These are phyloP conservation scores for Yarrowia deformans DNA, from an alignment of 805 yeast genomes.

Conservation along the genomic window DNA sequence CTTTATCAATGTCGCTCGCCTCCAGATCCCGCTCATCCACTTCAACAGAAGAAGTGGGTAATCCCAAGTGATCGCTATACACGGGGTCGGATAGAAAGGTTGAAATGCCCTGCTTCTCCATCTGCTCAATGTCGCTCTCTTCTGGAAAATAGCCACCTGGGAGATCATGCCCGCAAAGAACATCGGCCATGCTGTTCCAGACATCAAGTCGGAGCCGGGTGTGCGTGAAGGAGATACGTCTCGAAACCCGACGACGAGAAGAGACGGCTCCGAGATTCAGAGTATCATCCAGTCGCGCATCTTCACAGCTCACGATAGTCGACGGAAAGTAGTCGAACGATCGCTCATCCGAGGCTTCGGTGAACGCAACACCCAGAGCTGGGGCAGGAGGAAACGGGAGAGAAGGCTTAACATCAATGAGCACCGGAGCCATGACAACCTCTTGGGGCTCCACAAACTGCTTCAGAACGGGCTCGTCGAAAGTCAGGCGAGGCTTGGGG, in stretches of 20 bases:
- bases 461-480: not conserved
- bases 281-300: not conserved
- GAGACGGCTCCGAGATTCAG: not conserved
- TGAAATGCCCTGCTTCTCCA: not conserved
- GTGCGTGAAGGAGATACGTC: slow-evolving; percentile 9
- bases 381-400: slow-evolving; percentile 11
- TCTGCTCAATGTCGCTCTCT: not conserved
- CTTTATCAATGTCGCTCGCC: slow-evolving; percentile 7
- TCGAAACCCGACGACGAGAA: not conserved
- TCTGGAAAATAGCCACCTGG: not conserved
- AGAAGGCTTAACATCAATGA: not conserved
- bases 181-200: slow-evolving; percentile 22
- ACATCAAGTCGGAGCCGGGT: slow-evolving; percentile 10
- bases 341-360: not conserved
- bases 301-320: slow-evolving; percentile 8
- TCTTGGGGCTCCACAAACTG: not conserved
- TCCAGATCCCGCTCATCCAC: slow-evolving; percentile 1
- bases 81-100: not conserved
- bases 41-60: not conserved
- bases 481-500: slow-evolving; percentile 23
- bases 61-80: slow-evolving; percentile 1
- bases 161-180: slow-evolving; percentile 11
- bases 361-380: not conserved
- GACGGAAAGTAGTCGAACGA: slow-evolving; percentile 17
- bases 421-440: not conserved